Base-by-base conservation (phyloP, 73 alveolate species). In the Diophrys appendiculata region DNA sequence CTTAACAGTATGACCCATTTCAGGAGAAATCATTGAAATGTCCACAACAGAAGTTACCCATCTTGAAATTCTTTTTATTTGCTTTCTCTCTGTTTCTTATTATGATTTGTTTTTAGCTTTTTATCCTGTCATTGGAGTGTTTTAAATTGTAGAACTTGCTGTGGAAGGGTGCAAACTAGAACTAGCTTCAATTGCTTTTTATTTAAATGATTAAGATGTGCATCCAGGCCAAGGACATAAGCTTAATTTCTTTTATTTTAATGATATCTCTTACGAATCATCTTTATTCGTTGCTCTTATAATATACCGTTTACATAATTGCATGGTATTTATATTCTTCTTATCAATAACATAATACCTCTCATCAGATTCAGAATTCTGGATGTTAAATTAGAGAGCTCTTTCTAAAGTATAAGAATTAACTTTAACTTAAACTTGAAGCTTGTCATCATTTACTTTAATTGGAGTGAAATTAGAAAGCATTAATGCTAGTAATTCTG, bases 201-300 rank as follows among this genome's bases (percentile, higher is more conserved):
- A 43, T 11, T 18, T 43, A n/a, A n/a, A n/a, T n/a, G n/a, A n/a
- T 18, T 43, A 11, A 43, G 60, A 5, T 18, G 18, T 43, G 18
- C 60, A 43, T 18, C 60, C 60, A 43, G 60, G 60, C 60, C 60
- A 43, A 43, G 60, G 60, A 43, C 60, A 43, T 18, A 43, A 43
- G 5, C 18, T 11, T 43, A 43, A 43, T 18, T 43, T 43, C 60
- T 18, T 43, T 11, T 18, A n/a, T 43, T 18, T 43, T 43, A 43
- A 18, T 43, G n/a, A 11, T 18, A 43, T 43, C 60, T 43, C 60
- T 18, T 43, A 5, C 60, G 60, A 11, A 5, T 43, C 60, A 5
- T 18, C 18, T 18, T 43, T 43, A 43, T 43, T 43, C 18, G n/a
- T 11, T 43, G 18, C 60, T 43, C 60, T 18, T n/a, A n/a, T n/a